Base-by-base conservation (phyloP, 192 early-diverging fungal species). In the Backusella tuberculispora region DNA sequence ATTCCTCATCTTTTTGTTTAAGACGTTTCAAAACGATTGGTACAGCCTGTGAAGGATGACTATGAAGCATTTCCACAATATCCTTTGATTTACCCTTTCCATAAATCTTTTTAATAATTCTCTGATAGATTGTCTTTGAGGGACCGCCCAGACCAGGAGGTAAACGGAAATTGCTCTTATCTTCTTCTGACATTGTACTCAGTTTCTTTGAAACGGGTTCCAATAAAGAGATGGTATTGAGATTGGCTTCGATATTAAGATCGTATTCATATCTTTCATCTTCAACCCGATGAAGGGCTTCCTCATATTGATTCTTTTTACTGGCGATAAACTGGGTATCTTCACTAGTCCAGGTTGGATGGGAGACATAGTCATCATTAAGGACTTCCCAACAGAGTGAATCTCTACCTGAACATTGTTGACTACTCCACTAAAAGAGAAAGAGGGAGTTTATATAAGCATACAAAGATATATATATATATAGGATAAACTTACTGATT, bases 1-100 rank as follows among this genome's bases (percentile, higher is more conserved):
- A 99, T 80, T 99, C 97, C 78, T 98, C 96, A 81, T 99, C 95
- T 81, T 98, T 99, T 74, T 98, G 96, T 84, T 97, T 97, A 14
- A 99, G 85, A n/a, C 98, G 91, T 76, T 92, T 94, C 40, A 99
- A 79, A 60, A 99, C 93, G 12, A 99, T 89, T 0, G 98, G 98
- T 13, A 98, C 92, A 0, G 94, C 94, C 5, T 91, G 89, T 0
- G 91, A 90, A 6, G 97, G 97, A 73, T 93, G 94, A 42, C 88
- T 88, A 79, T 99, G 95, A 71, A 99, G 86, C 15, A 92, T 89
- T 40, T 97, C 93, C 75, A 99, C 90, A 10, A 99, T 90, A 72
- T 98, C 96, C 12, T 84, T 66, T 4, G 92, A 94, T 13, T 94
- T 88, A 38, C 91, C 94, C 21, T 80, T 85, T 60, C 95, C 97